Evolutionary conservation across 805 yeast genomes (phyloP), one percentile per base, ranked within the genome.

Genomic region (Kuraishia molischiana): DNA sequence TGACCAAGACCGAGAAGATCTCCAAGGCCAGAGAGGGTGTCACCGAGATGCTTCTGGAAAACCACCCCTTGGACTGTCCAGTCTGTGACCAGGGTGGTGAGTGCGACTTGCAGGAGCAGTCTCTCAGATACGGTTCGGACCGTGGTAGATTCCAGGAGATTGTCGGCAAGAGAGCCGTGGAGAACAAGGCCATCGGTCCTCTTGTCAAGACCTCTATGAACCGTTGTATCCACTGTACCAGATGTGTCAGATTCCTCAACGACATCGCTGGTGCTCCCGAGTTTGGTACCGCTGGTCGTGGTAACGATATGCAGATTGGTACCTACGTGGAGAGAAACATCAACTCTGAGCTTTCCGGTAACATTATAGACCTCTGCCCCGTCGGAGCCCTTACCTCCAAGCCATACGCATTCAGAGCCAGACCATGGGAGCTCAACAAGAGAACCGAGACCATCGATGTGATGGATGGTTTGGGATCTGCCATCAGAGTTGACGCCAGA

Each of bases 71-170:
- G 54, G 95, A 85, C 65, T 85, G 95, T 64, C 95, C 95, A 19
- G 81, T 85, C 39, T 85, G 95, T 62, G 95, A 85, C 63, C 95
- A 85, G 63, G 95, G 95, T 62, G 95, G 95, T 47, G 95, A 85
- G 61, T 85, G 95, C 67, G 95, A 85, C 58, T 71, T 85, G 50
- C 95, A 85, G 65, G 95, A 85, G 56, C 95, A 85, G 66, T 69
- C 85, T 15, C 65, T 79, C 54, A 73, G 92, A 56, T 82, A 82
- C 55, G 95, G 95, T 42, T 63, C 82, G 38, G 95, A 85, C 62
- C 74, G 95, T 45, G 94, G 95, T 47, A 74, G 95, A 58, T 85
- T 81, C 65, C 61, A 69, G 44, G 95, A 85, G 60, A 73, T 84
- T 39, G 67, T 74, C 40, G 95, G 95, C 53, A 85, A 85, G 65